Evolutionary conservation across 768 basidiomycete genomes (phyloP), one percentile per base, ranked within the genome.

Genomic region (Tylopilus cervinicoccineus): DNA sequence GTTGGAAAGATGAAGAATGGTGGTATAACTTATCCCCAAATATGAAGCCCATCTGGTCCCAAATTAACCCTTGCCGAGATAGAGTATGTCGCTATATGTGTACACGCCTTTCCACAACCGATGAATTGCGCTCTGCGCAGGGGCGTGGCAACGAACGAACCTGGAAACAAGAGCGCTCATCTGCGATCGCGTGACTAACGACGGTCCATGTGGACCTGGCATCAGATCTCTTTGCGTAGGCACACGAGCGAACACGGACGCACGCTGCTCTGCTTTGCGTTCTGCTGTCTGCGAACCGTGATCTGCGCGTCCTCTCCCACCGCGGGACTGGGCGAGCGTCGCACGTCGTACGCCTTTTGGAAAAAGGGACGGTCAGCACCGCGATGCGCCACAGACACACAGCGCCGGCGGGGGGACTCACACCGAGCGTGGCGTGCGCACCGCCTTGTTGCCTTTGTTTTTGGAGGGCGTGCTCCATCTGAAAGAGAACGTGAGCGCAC

Each of bases 381-480:
- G n/a, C 24, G 41, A 12, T 11, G 32, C 38, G 39, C 47, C 49
- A 57, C 47, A 28, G 34, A 36, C 19, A 16, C 11, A 9, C 19
- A 10, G 12, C 7, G 6, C n/a, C n/a, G 34, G 28, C 28, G 42
- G 20, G 8, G 11, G 20, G 34, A 45, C 63, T 49, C 43, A 67
- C 67, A 38, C 38, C 56, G 19, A 63, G 63, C 19, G 56, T 54
- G 16, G 59, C 57, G 46, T 61, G 62, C 40, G 45, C 7, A 6
- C 54, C 49, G 8, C 54, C 61, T 11, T 63, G 67, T 17, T 69
- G 66, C 26, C 53, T 59, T 56, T 69, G 66, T 45, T 52, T 61
- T 26, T 67, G 65, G 13, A 67, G 36, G 3, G 65, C 61, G 19
- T 58, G 42, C 29, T 67, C 66, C 65, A 67, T 69, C 66, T 67